Evolutionary conservation across 2,329 filamentous ascomycete species (phyloP).

Genomic region (Talaromyces piceae): DNA sequence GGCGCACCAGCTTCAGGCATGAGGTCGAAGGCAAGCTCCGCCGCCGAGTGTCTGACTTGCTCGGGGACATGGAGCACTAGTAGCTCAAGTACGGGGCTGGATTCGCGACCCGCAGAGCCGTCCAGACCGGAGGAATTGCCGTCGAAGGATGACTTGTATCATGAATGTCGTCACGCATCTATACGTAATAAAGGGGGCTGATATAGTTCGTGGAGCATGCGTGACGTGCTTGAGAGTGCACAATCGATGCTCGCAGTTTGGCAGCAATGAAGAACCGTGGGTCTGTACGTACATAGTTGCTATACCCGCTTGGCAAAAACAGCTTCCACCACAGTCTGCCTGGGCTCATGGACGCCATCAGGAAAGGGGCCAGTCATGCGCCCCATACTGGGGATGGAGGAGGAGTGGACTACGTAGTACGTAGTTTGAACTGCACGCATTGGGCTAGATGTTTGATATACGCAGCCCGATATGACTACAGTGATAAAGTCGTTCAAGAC

Average conservation of each 20-base stretch:
- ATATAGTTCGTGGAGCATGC: not conserved
- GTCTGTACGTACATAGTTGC: no score
- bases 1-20: no score
- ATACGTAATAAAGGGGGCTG: not conserved
- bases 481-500: no score
- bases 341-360: no score
- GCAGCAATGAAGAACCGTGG: not conserved
- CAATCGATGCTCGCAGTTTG: not conserved
- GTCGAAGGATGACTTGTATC: not conserved
- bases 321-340: no score
- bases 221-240: not conserved
- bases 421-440: no score
- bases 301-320: no score
- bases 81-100: not conserved
- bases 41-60: not conserved
- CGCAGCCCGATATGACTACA: no score
- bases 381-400: no score
- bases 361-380: no score
- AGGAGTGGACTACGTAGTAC: no score
- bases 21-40: not conserved
- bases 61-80: not conserved
- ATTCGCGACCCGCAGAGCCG: not conserved
- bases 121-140: not conserved
- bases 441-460: no score
- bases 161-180: not conserved